Percentiles rank a stretch among this genome's conserved stretches.
phyloP scores from a whole-genome alignment of 1,284 basidiomycete genomes.

The Blastosporella zonata region DNA sequence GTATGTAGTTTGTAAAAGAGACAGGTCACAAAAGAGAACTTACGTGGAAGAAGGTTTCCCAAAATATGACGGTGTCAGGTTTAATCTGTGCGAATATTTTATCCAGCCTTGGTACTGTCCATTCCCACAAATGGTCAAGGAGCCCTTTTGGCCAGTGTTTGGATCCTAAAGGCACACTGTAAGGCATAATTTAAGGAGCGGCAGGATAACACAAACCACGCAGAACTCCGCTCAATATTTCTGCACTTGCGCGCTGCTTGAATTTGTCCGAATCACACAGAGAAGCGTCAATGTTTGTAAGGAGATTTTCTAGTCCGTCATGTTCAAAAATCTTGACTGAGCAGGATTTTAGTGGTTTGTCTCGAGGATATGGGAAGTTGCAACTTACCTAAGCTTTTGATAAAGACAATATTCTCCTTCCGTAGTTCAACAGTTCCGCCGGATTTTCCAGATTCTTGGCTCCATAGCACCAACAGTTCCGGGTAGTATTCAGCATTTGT shows the following conservation, averaged over 20 bases:
- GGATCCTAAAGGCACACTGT: conserved; percentile 50
- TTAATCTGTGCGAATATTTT: conserved; percentile 77
- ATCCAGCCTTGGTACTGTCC: conserved; percentile 73
- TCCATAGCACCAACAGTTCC: conserved; percentile 59
- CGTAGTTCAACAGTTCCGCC: conserved; percentile 53
- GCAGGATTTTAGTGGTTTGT: conserved; percentile 9
- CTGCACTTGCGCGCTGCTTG: conserved; percentile 89
- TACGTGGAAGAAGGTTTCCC: conserved; percentile 67
- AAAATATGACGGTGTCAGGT: conserved; percentile 78
- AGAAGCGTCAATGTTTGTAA: conserved; percentile 57
- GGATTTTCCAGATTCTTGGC: conserved; percentile 67
- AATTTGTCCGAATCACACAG: conserved; percentile 78
- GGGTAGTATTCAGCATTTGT: conserved; percentile 57
- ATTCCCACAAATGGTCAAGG: conserved; percentile 71
- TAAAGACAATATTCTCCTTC: conserved; percentile 61
- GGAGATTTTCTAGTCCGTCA: conserved; percentile 49
- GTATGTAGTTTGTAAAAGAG: conserved; percentile 10
- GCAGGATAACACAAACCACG: conserved; percentile 42
- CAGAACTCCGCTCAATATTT: conserved; percentile 77
- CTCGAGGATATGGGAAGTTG: conserved; percentile 2
- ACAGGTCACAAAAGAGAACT: conserved; percentile 19
- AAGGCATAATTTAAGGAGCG: neutral
- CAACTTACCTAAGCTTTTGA: conserved; percentile 64
- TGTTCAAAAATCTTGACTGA: conserved; percentile 68
- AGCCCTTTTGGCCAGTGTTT: conserved; percentile 84